A percentile compares a stretch with the other conserved stretches of the same genome.
phyloP scores from a whole-genome alignment of 805 yeast genomes.

The Sugiyamaella qingdaonensis region DNA sequence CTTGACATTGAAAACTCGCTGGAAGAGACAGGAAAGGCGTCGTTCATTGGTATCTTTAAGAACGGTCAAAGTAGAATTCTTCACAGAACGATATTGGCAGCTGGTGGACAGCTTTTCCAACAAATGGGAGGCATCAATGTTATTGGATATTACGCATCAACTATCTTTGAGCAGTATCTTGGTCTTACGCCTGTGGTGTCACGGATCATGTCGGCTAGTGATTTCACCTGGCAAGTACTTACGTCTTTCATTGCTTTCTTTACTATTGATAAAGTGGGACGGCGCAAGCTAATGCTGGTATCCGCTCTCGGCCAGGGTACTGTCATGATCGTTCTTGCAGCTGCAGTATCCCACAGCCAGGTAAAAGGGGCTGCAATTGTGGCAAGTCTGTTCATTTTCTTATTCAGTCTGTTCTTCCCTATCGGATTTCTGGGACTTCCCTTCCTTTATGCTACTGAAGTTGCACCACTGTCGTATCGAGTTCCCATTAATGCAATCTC shows the following conservation, averaged over 20 bases:
- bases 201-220: conserved; percentile 9
- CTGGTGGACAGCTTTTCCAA: conserved; percentile 6
- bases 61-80: conserved; percentile 5
- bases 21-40: conserved; percentile 5
- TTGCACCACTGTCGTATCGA: conserved; percentile 11
- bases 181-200: conserved; percentile 4
- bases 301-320: neutral
- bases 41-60: conserved; percentile 34
- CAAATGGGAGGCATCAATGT: conserved; percentile 10
- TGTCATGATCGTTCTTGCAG: conserved; percentile 1
- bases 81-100: conserved; percentile 11
- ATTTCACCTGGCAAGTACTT: conserved; percentile 5
- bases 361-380: conserved; percentile 5
- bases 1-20: conserved; percentile 5
- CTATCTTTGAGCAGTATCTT: conserved; percentile 9
- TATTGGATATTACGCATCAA: conserved; percentile 7
- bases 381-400: conserved; percentile 7
- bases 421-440: conserved; percentile 12
- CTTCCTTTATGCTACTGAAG: conserved; percentile 15
- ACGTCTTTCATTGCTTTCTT: conserved; percentile 7
- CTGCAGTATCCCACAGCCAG: neutral
- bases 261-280: conserved; percentile 11
- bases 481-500: conserved; percentile 50
- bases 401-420: conserved; percentile 10
- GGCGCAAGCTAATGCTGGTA: conserved; percentile 8